Evolutionary conservation across 805 yeast genomes (phyloP), one percentile per base, ranked within the genome.

Genomic region (Suhomyces xylopsoci): DNA sequence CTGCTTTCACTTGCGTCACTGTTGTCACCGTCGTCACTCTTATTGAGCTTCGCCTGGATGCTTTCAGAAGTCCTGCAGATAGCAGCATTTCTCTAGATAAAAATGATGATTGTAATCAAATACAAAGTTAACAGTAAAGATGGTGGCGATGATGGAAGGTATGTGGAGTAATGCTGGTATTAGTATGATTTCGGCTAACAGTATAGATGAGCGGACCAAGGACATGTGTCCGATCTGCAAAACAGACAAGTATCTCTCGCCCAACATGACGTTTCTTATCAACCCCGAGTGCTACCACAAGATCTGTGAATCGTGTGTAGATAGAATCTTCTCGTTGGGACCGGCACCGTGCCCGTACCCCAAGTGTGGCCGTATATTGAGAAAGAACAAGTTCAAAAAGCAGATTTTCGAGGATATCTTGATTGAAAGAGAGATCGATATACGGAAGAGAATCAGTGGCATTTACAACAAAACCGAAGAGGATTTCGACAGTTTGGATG

Each of bases 231-330:
- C 98, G 28, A 90, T 94, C 63, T 94, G 99, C 78, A 90, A 93
- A 71, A 90, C 97, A 46, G 97, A 93, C 70, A 77, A 92, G 67
- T 94, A 94, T 68, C 78, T 94, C 55, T 90, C 96, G 45, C 98
- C 98, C 24, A 90, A 92, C 60, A 88, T 94, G 86, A 84, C 81
- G 58, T 93, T 94, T 65, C 81, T 93, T 51, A 91, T 94, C 58
- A 94, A 94, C 62, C 96, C 98, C 0, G 99, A 94, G 68, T 94
- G 99, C 71, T 94, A 94, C 66, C 99, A 94, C 67, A 93, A 90
- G 76, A 93, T 94, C 69, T 94, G 99, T 73, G 97, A 88, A 61
- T 84, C 96, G 1, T 94, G 99, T 72, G 98, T 93, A 43, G 98
- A 94, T 69, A 81, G 99, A 58, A 92, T 94, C 50, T 94, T 89